Base-by-base conservation (phyloP, 108 stramenopile species). In the Skeletonema costatum region DNA sequence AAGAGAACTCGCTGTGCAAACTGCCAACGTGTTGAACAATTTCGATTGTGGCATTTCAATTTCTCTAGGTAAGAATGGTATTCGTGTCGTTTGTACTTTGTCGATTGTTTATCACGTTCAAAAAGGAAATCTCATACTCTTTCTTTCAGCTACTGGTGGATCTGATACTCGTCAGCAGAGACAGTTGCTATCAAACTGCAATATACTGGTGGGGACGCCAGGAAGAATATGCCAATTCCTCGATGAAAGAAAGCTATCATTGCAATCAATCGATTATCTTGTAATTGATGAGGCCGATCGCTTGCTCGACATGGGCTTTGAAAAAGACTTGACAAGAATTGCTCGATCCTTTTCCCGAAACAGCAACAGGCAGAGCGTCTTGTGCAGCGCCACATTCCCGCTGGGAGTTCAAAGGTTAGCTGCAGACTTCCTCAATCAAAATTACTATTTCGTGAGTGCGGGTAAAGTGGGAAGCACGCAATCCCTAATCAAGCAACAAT, bases 221-320 rank as follows among this genome's bases (percentile, higher is more conserved):
- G 82, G 82, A 14, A 19, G 82, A 53, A 65, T 78, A 32, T 50
- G 33, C 41, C 73, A 83, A 44, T 68, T 83, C 17, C 17, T 83
- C 5, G 77, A 73, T 31, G 56, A 66, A 21, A 64, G 72, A 21
- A 38, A 44, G 32, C 9, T 78, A 25, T 60, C 73, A 0, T 32
- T 74, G 29, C 51, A 59, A 5, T 48, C 83, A 21, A 53, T 96
- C 7, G 41, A 85, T 36, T 97, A 92, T 92, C 72, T 98, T 10
- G 96, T 98, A 1, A 64, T 97, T 58, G 97, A 99, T 75, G 98
- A 99, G 81, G 93, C 89, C 1, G 98, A 99, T 81, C 92, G 97
- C 7, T 77, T 99, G 31, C 64, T 97, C 46, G 98, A 98, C 73
- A 81, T 97, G 90, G 98, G 97, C 5, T 89, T 98, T 51, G 92